Conservation (phyloP, 441 rosid species). For the Erodium chrysanthum region DNA sequence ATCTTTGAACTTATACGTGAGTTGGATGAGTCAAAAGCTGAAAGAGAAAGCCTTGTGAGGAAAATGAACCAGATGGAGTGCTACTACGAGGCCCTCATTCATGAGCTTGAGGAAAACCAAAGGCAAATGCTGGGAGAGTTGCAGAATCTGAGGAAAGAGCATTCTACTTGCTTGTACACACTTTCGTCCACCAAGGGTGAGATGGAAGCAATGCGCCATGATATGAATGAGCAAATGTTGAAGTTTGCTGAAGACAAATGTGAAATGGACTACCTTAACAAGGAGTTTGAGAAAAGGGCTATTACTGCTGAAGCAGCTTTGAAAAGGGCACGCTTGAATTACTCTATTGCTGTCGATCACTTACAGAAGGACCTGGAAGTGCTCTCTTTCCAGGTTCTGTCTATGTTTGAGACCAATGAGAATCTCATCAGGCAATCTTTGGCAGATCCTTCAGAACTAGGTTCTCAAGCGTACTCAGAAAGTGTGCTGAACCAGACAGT, state of each 20-base stretch:
- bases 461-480: slow-evolving; percentile 25
- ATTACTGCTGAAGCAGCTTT: slow-evolving; percentile 73
- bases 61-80: slow-evolving; percentile 99
- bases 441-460: slow-evolving; percentile 46
- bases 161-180: slow-evolving; percentile 62
- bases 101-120: slow-evolving; percentile 98
- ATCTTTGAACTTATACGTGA: slow-evolving; percentile 77
- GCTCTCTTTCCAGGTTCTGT: slow-evolving; percentile 84
- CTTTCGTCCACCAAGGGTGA: slow-evolving; percentile 66
- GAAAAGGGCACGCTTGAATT: slow-evolving; percentile 89
- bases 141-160: slow-evolving; percentile 85
- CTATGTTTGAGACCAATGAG: slow-evolving; percentile 86
- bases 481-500: slow-evolving; percentile 26
- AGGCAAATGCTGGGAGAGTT: slow-evolving; percentile 81
- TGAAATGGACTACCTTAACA: slow-evolving; percentile 46
- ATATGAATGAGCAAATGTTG: slow-evolving; percentile 50
- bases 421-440: slow-evolving; percentile 80
- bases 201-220: slow-evolving; percentile 68
- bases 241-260: slow-evolving; percentile 64
- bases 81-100: slow-evolving; percentile 88
- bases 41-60: slow-evolving; percentile 69
- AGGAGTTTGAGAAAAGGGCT: slow-evolving; percentile 80
- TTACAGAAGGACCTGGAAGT: slow-evolving; percentile 94
- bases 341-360: slow-evolving; percentile 88
- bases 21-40: slow-evolving; percentile 83